Percentiles rank a stretch among this genome's conserved stretches.
Evolutionary conservation across 2,329 filamentous ascomycete species (phyloP).

Genomic region (Gaeumannomyces sp.): DNA sequence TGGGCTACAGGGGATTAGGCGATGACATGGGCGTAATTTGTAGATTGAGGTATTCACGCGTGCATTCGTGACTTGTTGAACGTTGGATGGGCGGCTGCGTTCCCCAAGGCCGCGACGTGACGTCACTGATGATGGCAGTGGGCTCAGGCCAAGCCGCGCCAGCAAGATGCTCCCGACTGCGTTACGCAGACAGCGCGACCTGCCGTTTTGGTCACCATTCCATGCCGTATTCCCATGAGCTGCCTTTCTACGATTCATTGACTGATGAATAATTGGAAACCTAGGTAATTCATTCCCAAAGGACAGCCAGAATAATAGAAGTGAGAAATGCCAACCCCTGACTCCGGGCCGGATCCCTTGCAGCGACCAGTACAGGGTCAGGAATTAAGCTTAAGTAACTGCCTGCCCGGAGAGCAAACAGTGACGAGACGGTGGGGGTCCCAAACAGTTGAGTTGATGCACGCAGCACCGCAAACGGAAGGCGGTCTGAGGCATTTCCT

Average conservation of each 20-base stretch:
- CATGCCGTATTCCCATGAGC: not conserved
- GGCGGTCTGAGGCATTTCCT: not conserved
- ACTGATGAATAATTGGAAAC: no score
- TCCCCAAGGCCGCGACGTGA: not conserved
- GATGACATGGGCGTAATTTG: not conserved
- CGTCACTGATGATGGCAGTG: not conserved
- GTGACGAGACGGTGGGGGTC: not conserved
- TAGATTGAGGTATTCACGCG: not conserved
- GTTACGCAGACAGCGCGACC: not conserved
- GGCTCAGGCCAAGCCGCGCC: not conserved
- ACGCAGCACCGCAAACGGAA: constrained; percentile 1
- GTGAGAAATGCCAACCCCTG: not conserved
- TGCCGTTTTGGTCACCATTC: not conserved
- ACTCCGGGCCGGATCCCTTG: not conserved
- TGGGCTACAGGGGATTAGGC: not conserved
- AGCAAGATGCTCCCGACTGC: no score
- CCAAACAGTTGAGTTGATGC: not conserved
- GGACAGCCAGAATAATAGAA: not conserved
- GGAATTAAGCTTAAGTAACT: no score
- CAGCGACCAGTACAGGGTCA: not conserved
- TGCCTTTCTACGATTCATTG: not conserved
- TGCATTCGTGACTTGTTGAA: no score
- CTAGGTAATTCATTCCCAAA: no score
- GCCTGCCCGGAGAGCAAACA: no score
- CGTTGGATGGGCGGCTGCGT: no score